Percentiles rank a stretch among this genome's conserved stretches.
Evolutionary conservation across 2,329 filamentous ascomycete genomes (phyloP).

Genomic region (Coniochaeta ligniaria): DNA sequence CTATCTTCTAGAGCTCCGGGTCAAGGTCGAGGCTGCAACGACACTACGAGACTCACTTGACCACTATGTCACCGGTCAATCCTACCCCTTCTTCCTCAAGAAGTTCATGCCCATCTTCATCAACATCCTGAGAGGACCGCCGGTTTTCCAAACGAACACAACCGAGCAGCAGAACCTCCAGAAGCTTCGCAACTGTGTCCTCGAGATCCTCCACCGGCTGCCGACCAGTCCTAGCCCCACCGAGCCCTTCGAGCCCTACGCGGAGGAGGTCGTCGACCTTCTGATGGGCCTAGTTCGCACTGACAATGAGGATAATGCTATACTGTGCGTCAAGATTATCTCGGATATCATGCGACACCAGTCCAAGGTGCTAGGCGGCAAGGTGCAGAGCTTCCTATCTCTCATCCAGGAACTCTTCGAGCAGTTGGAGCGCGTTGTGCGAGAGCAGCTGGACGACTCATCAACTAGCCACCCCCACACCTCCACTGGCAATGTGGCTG

Average conservation of each 20-base stretch:
- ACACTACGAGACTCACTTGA: conserved; percentile 90
- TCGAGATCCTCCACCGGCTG: conserved; percentile 90
- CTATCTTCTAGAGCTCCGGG: conserved; percentile 59
- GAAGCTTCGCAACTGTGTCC: conserved; percentile 86
- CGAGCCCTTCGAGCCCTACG: conserved; percentile 82
- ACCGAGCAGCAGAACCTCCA: conserved; percentile 63
- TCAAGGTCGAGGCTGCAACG: conserved; percentile 74
- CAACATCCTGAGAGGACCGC: conserved; percentile 74
- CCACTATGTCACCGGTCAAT: conserved; percentile 69
- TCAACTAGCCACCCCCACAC: conserved; percentile 19
- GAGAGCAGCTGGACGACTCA: conserved; percentile 85
- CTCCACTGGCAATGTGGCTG: conserved; percentile 40
- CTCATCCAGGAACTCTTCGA: conserved; percentile 95
- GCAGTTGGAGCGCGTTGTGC: conserved; percentile 89
- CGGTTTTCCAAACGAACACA: conserved; percentile 85
- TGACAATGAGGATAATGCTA: conserved; percentile 98
- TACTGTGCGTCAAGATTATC: conserved; percentile 95
- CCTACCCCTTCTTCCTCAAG: conserved; percentile 75
- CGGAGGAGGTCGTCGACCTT: conserved; percentile 80
- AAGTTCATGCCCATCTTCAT: conserved; percentile 88
- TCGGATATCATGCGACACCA: conserved; percentile 96
- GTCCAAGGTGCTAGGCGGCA: conserved; percentile 66
- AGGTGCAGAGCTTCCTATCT: conserved; percentile 82
- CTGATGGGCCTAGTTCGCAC: conserved; percentile 81
- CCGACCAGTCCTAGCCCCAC: conserved; percentile 61